Percentiles rank a stretch among this genome's conserved stretches.
Evolutionary conservation across 805 yeast genomes (phyloP).

Genomic region (Candida maesae): DNA sequence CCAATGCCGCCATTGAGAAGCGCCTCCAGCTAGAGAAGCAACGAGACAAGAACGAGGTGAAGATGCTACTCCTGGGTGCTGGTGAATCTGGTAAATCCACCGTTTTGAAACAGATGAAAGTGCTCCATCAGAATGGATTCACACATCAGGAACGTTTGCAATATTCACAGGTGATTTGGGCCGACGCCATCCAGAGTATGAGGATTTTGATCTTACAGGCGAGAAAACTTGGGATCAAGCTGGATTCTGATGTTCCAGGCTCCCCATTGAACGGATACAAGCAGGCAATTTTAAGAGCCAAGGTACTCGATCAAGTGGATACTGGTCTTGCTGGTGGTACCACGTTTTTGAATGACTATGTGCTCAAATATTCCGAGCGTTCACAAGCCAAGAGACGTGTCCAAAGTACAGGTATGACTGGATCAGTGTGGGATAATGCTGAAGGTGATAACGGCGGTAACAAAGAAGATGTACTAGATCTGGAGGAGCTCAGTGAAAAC

Average conservation of each 20-base stretch:
- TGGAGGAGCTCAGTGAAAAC: slow-evolving; percentile 21
- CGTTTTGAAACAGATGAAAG: slow-evolving; percentile 81
- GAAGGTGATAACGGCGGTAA: slow-evolving; percentile 3
- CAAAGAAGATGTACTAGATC: slow-evolving; percentile 5
- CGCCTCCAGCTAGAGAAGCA: slow-evolving; percentile 49
- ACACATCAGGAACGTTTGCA: slow-evolving; percentile 71
- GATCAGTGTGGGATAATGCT: slow-evolving; percentile 27
- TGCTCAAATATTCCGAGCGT: slow-evolving; percentile 54
- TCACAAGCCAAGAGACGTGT: slow-evolving; percentile 47
- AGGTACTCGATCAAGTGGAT: slow-evolving; percentile 59
- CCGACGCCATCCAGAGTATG: slow-evolving; percentile 85
- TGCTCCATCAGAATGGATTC: slow-evolving; percentile 85
- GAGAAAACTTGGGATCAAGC: slow-evolving; percentile 53
- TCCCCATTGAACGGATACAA: slow-evolving; percentile 44
- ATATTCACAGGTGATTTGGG: slow-evolving; percentile 88
- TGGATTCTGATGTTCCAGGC: slow-evolving; percentile 61
- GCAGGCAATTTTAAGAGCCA: slow-evolving; percentile 49
- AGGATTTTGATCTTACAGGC: slow-evolving; percentile 74
- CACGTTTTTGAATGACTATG: slow-evolving; percentile 59
- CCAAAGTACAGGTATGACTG: slow-evolving; percentile 53
- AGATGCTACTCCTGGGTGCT: slow-evolving; percentile 80
- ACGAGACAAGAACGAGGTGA: slow-evolving; percentile 56
- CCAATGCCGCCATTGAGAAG: slow-evolving; percentile 64
- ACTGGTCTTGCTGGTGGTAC: slow-evolving; percentile 65
- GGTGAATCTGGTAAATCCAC: slow-evolving; percentile 96